Conservation (phyloP, 2,329 filamentous ascomycete genomes). For the Penicillium nordicum region DNA sequence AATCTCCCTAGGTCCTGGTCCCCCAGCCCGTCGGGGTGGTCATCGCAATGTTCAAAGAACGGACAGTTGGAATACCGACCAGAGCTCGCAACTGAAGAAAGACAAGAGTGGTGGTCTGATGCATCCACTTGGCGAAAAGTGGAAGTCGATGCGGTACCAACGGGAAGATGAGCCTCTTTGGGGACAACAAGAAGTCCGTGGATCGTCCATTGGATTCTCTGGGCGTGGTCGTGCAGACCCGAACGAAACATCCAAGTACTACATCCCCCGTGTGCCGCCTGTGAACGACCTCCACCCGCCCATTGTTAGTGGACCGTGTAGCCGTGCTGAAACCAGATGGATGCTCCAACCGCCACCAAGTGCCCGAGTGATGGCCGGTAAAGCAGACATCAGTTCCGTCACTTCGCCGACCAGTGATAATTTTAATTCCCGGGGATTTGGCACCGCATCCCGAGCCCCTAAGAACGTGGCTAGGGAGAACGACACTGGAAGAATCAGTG, state of each 20-base stretch:
- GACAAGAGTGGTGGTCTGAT: conserved; percentile 44
- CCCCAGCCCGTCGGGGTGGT: conserved; percentile 59
- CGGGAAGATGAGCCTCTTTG: conserved; percentile 84
- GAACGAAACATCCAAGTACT: conserved; percentile 54
- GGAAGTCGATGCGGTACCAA: conserved; percentile 78
- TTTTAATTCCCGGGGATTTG: conserved; percentile 13
- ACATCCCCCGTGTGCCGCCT: conserved; percentile 62
- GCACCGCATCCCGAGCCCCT: conserved; percentile 7
- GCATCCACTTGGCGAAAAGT: conserved; percentile 53
- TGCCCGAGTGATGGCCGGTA: conserved; percentile 87
- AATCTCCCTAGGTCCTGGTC: conserved; percentile 73
- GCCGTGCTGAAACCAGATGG: conserved; percentile 72
- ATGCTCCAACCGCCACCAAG: conserved; percentile 92
- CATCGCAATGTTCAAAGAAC: conserved; percentile 54
- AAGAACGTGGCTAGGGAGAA: conserved; percentile 1
- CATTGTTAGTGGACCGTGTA: conserved; percentile 70
- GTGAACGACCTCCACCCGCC: conserved; percentile 85
- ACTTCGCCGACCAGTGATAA: conserved; percentile 23
- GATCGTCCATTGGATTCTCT: conserved; percentile 54
- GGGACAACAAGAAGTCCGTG: conserved; percentile 63
- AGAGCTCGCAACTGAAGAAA: conserved; percentile 37
- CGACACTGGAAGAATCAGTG: conserved; percentile 1
- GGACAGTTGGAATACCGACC: conserved; percentile 54
- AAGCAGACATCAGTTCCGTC: conserved; percentile 48
- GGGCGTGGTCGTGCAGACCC: conserved; percentile 37